Percentiles rank a stretch among this genome's conserved stretches.
These are phyloP conservation scores for Echria macrotheca DNA, from an alignment of 495 filamentous ascomycete genomes.

Conservation along the genomic window DNA sequence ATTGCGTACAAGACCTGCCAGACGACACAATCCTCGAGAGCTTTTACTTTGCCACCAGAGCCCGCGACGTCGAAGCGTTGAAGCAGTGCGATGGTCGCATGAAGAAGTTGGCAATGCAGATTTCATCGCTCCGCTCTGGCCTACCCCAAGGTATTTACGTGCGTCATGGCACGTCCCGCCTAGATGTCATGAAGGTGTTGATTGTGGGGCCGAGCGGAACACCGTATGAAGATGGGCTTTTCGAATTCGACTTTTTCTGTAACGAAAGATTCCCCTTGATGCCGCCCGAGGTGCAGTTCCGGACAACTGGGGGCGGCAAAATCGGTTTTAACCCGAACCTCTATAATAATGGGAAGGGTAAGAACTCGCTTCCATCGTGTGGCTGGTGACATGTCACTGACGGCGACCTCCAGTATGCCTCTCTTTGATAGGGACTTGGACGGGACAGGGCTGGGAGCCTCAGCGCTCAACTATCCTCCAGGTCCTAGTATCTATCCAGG, in stretches of 20 bases:
- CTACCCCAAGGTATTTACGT: slow-evolving; percentile 58
- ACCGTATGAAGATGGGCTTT: slow-evolving; percentile 57
- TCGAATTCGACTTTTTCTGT: slow-evolving; percentile 56
- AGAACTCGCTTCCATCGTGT: slow-evolving; percentile 10
- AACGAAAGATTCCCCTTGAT: slow-evolving; percentile 39
- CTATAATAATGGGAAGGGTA: slow-evolving; percentile 50
- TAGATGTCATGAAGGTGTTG: slow-evolving; percentile 53
- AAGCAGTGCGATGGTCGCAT: slow-evolving; percentile 32
- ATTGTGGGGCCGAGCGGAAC: slow-evolving; percentile 53
- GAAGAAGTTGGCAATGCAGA: slow-evolving; percentile 47
- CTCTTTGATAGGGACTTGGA: slow-evolving; percentile 55
- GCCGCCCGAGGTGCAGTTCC: slow-evolving; percentile 48
- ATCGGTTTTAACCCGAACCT: slow-evolving; percentile 56
- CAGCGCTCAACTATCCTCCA: slow-evolving; percentile 51
- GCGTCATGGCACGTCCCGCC: slow-evolving; percentile 44
- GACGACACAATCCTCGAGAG: slow-evolving; percentile 32
- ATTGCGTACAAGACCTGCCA: slow-evolving; percentile 31
- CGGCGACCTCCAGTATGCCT: slow-evolving; percentile 45
- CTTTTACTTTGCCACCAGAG: slow-evolving; percentile 19
- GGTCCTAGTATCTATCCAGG: slow-evolving; percentile 56
- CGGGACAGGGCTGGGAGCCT: slow-evolving; percentile 49
- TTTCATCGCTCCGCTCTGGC: slow-evolving; percentile 44
- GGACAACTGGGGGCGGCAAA: slow-evolving; percentile 42
- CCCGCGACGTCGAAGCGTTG: neutral
- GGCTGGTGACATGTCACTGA: neutral